Base-by-base conservation (phyloP, 768 basidiomycete genomes). In the Termitomyces sp. region DNA sequence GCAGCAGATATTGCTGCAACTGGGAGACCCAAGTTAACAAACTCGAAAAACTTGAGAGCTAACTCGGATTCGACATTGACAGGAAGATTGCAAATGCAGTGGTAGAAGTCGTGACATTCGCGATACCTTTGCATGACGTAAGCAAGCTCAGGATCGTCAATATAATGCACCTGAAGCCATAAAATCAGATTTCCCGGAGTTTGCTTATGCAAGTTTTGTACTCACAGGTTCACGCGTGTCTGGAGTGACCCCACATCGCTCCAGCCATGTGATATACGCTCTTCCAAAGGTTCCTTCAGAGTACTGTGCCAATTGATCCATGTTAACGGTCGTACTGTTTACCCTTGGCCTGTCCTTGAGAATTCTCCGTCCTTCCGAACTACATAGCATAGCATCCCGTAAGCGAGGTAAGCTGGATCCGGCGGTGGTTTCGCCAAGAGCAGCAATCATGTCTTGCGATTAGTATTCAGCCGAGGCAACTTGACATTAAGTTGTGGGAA, bases 121-220 rank as follows among this genome's bases (percentile, higher is more conserved):
- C 96, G 88, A 71, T 98, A 99, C 53, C 96, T 88, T 65, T 95
- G 93, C 90, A 99, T 93, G 57, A 98, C 91, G 72, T 97, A 98
- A 27, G 97, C 97, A 12, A 97, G 83, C 67, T 97, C 95, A 2
- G 95, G 94, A 67, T 98, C 93, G 68, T 90, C 84, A 58, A 98
- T 88, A 68, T 98, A 98, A 63, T 88, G 91, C 6, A 97, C 95
- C 95, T 98, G 66, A 27, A 56, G 20, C 36, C 36, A 34, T 57
- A 37, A 61, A 44, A 58, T 39, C 30, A 60, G 55, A 60, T 58
- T 51, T 16, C 24, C 46, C 22, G 33, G 48, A 44, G 13, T 24
- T 6, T 22, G 16, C 18, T 20, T n/a, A 37, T 22, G 9, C 39
- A 39, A 39, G 1, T 16, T 4, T 39, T 16, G 49, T 58, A 66